phyloP scores from a whole-genome alignment of 805 yeast species.

The Candida boleticola region DNA sequence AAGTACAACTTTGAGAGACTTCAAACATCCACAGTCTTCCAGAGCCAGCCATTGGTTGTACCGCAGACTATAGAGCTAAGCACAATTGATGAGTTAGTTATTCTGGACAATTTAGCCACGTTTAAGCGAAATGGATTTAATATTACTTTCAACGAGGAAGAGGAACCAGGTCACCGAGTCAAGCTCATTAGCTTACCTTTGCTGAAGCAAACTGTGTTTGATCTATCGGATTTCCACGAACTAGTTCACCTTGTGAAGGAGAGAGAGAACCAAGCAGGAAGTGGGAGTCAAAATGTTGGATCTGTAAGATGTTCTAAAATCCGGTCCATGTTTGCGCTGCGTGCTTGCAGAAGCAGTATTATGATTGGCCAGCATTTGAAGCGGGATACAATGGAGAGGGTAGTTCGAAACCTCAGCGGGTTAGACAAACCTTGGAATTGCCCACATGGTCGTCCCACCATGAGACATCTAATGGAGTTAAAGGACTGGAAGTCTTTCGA shows the following conservation, averaged over 20 bases:
- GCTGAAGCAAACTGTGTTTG: conserved; percentile 69
- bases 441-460: conserved; percentile 98
- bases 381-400: conserved; percentile 56
- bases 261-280: conserved; percentile 15
- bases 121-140: conserved; percentile 77
- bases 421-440: conserved; percentile 94
- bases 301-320: conserved; percentile 69
- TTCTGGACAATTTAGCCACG: conserved; percentile 55
- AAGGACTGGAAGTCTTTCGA: conserved; percentile 15
- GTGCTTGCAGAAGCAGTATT: conserved; percentile 90
- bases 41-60: conserved; percentile 66
- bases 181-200: conserved; percentile 64
- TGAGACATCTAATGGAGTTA: conserved; percentile 80
- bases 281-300: conserved; percentile 12
- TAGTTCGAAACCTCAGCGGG: conserved; percentile 65
- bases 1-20: conserved; percentile 83
- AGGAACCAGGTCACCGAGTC: conserved; percentile 56
- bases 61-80: conserved; percentile 63
- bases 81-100: conserved; percentile 73
- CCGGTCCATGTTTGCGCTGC: conserved; percentile 83
- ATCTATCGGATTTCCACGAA: conserved; percentile 70
- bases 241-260: conserved; percentile 66
- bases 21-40: conserved; percentile 53
- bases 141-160: conserved; percentile 47
- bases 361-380: conserved; percentile 85